A percentile compares a stretch with the other conserved stretches of the same genome.
Evolutionary conservation across 2,329 filamentous ascomycete genomes (phyloP).

Genomic region (Ceratocystis huliohia): DNA sequence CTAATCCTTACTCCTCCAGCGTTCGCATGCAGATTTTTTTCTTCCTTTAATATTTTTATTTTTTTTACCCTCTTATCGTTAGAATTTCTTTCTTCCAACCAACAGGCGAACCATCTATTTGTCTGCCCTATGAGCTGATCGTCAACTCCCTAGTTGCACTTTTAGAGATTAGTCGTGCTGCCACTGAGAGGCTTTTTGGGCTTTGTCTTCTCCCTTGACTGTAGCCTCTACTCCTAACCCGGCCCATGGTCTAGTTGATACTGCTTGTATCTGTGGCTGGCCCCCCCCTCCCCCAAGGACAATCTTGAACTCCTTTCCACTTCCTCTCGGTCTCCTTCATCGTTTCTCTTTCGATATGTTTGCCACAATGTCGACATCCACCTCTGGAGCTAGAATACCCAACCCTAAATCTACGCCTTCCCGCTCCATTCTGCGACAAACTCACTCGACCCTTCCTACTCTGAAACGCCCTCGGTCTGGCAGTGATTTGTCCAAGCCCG

Average conservation of each 20-base stretch:
- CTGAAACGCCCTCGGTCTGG: conserved; percentile 16
- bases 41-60: neutral
- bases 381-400: neutral
- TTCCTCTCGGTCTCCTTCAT: neutral
- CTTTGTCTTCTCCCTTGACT: neutral
- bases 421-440: conserved; percentile 42
- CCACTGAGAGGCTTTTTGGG: neutral
- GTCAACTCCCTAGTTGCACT: too few relatives aligned
- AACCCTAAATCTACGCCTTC: conserved; percentile 31
- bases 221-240: neutral
- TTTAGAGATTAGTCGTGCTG: neutral
- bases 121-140: too few relatives aligned
- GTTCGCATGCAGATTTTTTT: conserved; percentile 6
- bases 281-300: neutral
- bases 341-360: conserved; percentile 9
- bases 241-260: neutral
- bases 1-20: too few relatives aligned
- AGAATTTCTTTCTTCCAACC: neutral
- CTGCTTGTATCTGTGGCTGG: neutral
- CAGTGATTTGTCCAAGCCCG: conserved; percentile 30
- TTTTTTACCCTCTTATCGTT: neutral
- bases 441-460: conserved; percentile 19
- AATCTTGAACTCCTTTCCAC: neutral
- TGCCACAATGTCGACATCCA: conserved; percentile 7
- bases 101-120: neutral